Base-by-base conservation (phyloP, 139 green algal genomes). In the Mesostigma viride region DNA sequence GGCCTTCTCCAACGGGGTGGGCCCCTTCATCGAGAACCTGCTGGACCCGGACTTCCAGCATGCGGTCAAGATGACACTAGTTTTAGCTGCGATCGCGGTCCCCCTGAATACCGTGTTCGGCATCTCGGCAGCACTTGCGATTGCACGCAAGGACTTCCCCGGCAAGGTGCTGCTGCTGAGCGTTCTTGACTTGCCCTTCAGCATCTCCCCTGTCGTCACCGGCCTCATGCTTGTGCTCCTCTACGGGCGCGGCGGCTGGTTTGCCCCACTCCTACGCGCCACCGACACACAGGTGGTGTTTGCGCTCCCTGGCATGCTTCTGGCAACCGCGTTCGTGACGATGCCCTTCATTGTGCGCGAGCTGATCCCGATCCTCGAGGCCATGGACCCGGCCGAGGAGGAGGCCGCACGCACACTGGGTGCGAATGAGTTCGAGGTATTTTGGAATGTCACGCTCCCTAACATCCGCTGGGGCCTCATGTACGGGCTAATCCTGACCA, bases 311-410 rank as follows among this genome's bases (percentile, higher is more conserved):
- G 87, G 86, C 34, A 95, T 95, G 85, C 80, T 80, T 0, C 72
- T 95, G 61, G 88, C 88, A 14, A 94, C 88, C 1, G 74, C 91
- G 56, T 95, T 95, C 71, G 88, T 95, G 46, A 95, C 88, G 0
- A 66, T 95, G 75, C 88, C 88, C 5, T 95, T 91, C 80, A 83
- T 94, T 36, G 88, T 85, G 35, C 73, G 87, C 0, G 88, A 95
- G 81, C 79, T 95, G 28, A 87, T 95, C 35, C 88, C 88, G 57
- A 83, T 92, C 6, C 75, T 94, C 68, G 87, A 94, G 63, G 20
- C 14, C 28, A 32, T 31, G 17, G 28, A 63, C 11, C 56, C 14
- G 27, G 26, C 14, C 14, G 78, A 93, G 65, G 85, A 92, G 76
- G 88, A 95, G 76, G 88, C 88, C 1, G 88, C 88, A 5, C 72